A percentile compares a stretch with the other conserved stretches of the same genome.
Evolutionary conservation across 2,329 filamentous ascomycete species (phyloP).

Genomic region (Emericellopsis cladophorae): DNA sequence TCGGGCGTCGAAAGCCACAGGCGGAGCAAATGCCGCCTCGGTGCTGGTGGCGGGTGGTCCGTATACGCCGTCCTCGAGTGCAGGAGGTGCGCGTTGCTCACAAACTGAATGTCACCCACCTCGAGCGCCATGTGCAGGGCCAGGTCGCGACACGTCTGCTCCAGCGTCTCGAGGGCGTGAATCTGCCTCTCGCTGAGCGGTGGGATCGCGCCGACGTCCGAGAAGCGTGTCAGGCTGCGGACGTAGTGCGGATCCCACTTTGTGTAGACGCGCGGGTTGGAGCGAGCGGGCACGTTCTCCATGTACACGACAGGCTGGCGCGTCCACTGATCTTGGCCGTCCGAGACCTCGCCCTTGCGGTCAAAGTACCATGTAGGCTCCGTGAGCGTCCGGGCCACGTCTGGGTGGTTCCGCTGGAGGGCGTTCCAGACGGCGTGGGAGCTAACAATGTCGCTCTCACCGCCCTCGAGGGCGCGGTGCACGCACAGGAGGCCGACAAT

Average conservation of each 20-base stretch:
- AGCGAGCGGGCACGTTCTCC: slow-evolving; percentile 41
- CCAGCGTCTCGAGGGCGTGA: slow-evolving; percentile 45
- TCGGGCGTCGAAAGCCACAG: slow-evolving; percentile 78
- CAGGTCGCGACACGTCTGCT: slow-evolving; percentile 60
- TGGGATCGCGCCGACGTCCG: slow-evolving; percentile 49
- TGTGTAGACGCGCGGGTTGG: slow-evolving; percentile 49
- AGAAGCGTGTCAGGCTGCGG: slow-evolving; percentile 62
- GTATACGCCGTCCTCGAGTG: slow-evolving; percentile 75
- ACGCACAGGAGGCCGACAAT: slow-evolving; percentile 76
- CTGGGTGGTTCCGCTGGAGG: slow-evolving; percentile 63
- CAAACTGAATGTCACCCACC: slow-evolving; percentile 77
- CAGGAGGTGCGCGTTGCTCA: slow-evolving; percentile 68
- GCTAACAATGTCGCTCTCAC: slow-evolving; percentile 70
- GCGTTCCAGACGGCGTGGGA: slow-evolving; percentile 72
- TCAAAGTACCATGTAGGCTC: slow-evolving; percentile 85
- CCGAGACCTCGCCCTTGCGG: slow-evolving; percentile 70
- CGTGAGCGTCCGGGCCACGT: slow-evolving; percentile 63
- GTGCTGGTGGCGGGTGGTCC: slow-evolving; percentile 5
- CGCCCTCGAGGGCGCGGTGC: slow-evolving; percentile 62
- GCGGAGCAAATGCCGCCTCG: slow-evolving; percentile 62
- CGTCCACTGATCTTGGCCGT: slow-evolving; percentile 64
- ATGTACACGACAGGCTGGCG: slow-evolving; percentile 62
- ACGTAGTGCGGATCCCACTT: slow-evolving; percentile 92
- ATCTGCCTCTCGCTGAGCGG: slow-evolving; percentile 37
- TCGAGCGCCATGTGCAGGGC: slow-evolving; percentile 78